These are phyloP conservation scores for Phytopythium ostracodes DNA, from an alignment of 352 stramenopile species.

Conservation along the genomic window DNA sequence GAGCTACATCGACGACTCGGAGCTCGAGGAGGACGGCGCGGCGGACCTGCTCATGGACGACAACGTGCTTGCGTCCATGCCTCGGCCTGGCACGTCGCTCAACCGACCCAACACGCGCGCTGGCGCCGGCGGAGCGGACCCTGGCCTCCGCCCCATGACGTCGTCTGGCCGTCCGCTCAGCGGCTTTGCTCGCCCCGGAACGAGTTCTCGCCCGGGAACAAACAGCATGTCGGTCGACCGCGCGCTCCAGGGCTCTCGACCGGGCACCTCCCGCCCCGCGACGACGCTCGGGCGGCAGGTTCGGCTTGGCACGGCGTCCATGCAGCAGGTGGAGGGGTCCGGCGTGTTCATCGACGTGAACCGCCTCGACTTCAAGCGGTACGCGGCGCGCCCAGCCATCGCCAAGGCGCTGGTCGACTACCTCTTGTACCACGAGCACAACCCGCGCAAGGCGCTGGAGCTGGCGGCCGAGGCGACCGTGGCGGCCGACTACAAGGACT, in stretches of 20 bases:
- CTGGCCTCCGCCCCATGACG: conserved; percentile 84
- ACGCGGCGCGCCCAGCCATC: conserved; percentile 78
- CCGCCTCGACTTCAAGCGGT: conserved; percentile 87
- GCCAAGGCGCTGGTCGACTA: conserved; percentile 90
- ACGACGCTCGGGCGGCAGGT: conserved; percentile 90
- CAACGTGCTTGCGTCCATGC: conserved; percentile 88
- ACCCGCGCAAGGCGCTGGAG: conserved; percentile 89
- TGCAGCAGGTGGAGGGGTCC: conserved; percentile 44
- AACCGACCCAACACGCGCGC: conserved; percentile 71
- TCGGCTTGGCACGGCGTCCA: conserved; percentile 88
- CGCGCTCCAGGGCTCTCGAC: conserved; percentile 66
- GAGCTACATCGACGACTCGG: conserved; percentile 91
- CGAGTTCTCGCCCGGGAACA: conserved; percentile 59
- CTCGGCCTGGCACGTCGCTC: conserved; percentile 86
- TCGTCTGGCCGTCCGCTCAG: conserved; percentile 78
- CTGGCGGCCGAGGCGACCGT: conserved; percentile 89
- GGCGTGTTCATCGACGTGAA: conserved; percentile 91
- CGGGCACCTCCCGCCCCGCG: conserved; percentile 78
- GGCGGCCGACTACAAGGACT: conserved; percentile 88
- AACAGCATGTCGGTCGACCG: conserved; percentile 74
- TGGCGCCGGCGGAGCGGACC: conserved; percentile 35
- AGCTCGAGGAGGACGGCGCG: conserved; percentile 89
- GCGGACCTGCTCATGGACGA: conserved; percentile 92
- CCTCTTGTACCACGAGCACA: conserved; percentile 92
- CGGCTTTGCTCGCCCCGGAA: conserved; percentile 84